A percentile compares a stretch with the other conserved stretches of the same genome.
phyloP scores from a whole-genome alignment of 768 basidiomycete species.

The Lactifluus pinguis region DNA sequence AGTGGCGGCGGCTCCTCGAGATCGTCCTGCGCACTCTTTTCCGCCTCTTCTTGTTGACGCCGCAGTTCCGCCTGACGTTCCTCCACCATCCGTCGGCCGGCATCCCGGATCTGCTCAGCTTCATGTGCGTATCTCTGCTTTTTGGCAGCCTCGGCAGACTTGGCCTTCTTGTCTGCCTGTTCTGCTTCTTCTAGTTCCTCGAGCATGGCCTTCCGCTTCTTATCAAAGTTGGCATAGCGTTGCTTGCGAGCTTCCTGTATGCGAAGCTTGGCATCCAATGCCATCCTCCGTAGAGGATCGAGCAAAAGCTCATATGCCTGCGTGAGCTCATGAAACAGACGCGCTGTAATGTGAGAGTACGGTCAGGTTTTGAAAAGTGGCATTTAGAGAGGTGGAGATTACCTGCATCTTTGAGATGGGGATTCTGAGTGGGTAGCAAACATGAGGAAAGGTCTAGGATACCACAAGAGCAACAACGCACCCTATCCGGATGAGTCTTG shows the following conservation, averaged over 20 bases:
- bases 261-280: conserved; percentile 72
- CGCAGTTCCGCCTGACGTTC: conserved; percentile 49
- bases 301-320: conserved; percentile 74
- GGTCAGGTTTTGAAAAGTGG: conserved; percentile 29
- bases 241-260: conserved; percentile 58
- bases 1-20: conserved; percentile 50
- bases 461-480: conserved; percentile 27
- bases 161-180: conserved; percentile 63
- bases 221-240: conserved; percentile 61
- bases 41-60: conserved; percentile 36
- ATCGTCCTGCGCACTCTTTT: conserved; percentile 27
- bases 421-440: conserved; percentile 41
- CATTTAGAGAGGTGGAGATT: conserved; percentile 10
- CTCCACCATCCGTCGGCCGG: conserved; percentile 58
- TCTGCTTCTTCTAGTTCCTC: conserved; percentile 74
- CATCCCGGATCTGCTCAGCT: conserved; percentile 66
- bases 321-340: conserved; percentile 79
- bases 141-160: conserved; percentile 51
- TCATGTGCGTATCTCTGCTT: conserved; percentile 46
- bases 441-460: neutral
- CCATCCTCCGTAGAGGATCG: conserved; percentile 69
- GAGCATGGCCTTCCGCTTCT: conserved; percentile 63
- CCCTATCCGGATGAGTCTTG: conserved; percentile 84
- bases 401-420: conserved; percentile 75
- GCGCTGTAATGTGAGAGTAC: conserved; percentile 16